phyloP scores from a whole-genome alignment of 306 rosid genomes.

The Pyrus communis region DNA sequence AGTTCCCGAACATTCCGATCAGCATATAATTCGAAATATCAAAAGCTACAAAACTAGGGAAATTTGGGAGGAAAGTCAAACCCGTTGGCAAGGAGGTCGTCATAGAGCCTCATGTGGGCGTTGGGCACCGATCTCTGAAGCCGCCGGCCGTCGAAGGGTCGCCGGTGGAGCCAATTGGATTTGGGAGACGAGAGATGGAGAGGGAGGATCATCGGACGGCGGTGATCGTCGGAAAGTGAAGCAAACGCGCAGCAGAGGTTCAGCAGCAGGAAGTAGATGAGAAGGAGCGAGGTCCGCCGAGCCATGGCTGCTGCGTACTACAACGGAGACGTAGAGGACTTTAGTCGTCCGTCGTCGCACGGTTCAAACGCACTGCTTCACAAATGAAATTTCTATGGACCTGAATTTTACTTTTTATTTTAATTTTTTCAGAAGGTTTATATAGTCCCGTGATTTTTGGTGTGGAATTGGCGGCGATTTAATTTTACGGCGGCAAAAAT shows the following conservation, averaged over 20 bases:
- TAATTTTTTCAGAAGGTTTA: not conserved
- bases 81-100: constrained; percentile 45
- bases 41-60: not conserved
- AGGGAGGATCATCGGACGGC: constrained; percentile 37
- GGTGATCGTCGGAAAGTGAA: constrained; percentile 12
- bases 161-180: constrained; percentile 8
- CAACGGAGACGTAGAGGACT: constrained; percentile 21
- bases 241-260: not conserved
- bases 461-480: not conserved
- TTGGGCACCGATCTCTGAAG: constrained; percentile 25
- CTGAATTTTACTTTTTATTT: not conserved
- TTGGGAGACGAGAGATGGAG: constrained; percentile 23
- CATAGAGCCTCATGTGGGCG: constrained; percentile 45
- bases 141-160: constrained; percentile 24
- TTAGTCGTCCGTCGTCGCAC: constrained; percentile 15
- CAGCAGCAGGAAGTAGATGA: constrained; percentile 2
- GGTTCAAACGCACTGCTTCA: not conserved
- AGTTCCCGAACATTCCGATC: not conserved
- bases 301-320: constrained; percentile 23
- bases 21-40: not conserved
- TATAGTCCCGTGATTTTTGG: not conserved
- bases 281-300: not conserved
- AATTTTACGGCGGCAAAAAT: not conserved
- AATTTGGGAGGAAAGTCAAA: not conserved
- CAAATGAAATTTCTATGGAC: not conserved